These are phyloP conservation scores for Raphanus hybrid DNA, from an alignment of 441 rosid genomes.

Conservation along the genomic window DNA sequence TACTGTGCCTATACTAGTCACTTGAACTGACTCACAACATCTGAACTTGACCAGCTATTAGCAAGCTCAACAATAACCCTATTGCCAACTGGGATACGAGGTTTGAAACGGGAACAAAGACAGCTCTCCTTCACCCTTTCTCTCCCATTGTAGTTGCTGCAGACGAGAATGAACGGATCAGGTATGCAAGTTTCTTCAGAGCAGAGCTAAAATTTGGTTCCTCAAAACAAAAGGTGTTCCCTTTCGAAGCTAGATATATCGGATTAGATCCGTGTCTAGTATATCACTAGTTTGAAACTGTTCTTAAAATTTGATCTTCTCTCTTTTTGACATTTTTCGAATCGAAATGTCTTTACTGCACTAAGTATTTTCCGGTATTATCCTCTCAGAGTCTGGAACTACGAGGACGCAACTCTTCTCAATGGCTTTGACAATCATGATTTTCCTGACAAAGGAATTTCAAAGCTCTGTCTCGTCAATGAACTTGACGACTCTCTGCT, in stretches of 20 bases:
- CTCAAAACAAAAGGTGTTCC: conserved; percentile 12
- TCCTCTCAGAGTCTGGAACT: conserved; percentile 83
- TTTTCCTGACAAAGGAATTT: conserved; percentile 92
- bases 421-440: conserved; percentile 91
- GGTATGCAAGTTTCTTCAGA: conserved; percentile 52
- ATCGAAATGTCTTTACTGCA: conserved; percentile 15
- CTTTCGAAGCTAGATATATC: conserved; percentile 15
- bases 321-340: background rate
- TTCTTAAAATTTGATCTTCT: conserved; percentile 17
- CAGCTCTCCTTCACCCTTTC: conserved; percentile 87
- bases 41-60: conserved; percentile 62
- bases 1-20: conserved; percentile 25
- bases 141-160: conserved; percentile 94
- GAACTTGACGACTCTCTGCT: conserved; percentile 96
- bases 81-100: conserved; percentile 93
- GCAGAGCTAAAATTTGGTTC: conserved; percentile 23
- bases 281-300: conserved; percentile 13
- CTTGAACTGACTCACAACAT: conserved; percentile 22
- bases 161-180: conserved; percentile 93
- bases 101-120: conserved; percentile 88
- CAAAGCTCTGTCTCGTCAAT: conserved; percentile 91
- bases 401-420: conserved; percentile 61
- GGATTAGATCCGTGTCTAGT: background rate
- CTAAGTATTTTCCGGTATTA: conserved; percentile 29
- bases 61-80: conserved; percentile 76